phyloP scores from a whole-genome alignment of 805 yeast species.

The Zygoascus tannicola region DNA sequence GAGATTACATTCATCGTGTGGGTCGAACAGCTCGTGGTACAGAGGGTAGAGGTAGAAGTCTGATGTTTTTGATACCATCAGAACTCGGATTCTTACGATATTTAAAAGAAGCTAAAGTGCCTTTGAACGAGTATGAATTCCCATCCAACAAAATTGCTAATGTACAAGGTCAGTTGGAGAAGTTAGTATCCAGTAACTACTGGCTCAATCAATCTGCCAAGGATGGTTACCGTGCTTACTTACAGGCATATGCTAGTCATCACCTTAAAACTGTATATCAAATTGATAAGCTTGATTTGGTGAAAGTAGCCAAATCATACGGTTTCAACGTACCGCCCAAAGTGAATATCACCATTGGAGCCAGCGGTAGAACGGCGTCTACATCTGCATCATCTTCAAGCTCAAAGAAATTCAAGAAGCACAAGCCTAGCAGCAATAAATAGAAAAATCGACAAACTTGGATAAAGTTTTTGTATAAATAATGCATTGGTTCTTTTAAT shows the following conservation, averaged over 20 bases:
- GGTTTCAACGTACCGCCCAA: slow-evolving; percentile 92
- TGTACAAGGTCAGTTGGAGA: slow-evolving; percentile 88
- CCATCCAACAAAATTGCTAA: slow-evolving; percentile 91
- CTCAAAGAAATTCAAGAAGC: neutral
- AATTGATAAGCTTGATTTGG: slow-evolving; percentile 88
- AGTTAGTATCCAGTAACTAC: slow-evolving; percentile 82
- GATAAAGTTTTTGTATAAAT: no score
- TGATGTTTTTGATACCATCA: slow-evolving; percentile 90
- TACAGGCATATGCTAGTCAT: slow-evolving; percentile 96
- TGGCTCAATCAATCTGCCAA: slow-evolving; percentile 91
- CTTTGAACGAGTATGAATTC: slow-evolving; percentile 94
- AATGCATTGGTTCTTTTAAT: neutral
- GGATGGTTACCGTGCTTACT: slow-evolving; percentile 93
- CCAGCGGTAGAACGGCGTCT: slow-evolving; percentile 63
- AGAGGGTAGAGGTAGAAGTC: slow-evolving; percentile 80
- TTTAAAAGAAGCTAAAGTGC: slow-evolving; percentile 93
- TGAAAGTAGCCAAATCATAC: slow-evolving; percentile 89
- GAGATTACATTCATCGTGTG: slow-evolving; percentile 97
- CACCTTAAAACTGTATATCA: slow-evolving; percentile 93
- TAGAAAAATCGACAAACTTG: no score
- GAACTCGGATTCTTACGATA: slow-evolving; percentile 93
- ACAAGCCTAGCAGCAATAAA: neutral
- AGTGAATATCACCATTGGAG: slow-evolving; percentile 92
- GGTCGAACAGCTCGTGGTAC: slow-evolving; percentile 96
- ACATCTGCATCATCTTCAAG: slow-evolving; percentile 13